A percentile compares a stretch with the other conserved stretches of the same genome.
Evolutionary conservation across 257 asterid genomes (phyloP).

Genomic region (Anisodus tanguticus): DNA sequence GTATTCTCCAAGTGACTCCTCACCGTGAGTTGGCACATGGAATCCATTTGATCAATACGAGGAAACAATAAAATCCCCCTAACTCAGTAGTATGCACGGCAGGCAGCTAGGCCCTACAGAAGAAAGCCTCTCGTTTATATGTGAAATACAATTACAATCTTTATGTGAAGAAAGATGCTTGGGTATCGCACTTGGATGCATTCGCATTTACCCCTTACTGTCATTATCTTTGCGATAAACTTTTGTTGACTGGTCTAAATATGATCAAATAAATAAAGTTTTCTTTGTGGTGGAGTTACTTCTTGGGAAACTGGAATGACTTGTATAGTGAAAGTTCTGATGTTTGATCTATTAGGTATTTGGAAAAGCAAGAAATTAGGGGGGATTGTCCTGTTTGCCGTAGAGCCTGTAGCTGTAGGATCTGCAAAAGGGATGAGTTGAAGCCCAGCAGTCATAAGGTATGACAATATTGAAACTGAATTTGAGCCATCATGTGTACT

Average conservation of each 20-base stretch:
- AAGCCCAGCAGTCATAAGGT: slow-evolving; percentile 62
- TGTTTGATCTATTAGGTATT: slow-evolving; percentile 50
- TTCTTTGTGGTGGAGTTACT: neutral
- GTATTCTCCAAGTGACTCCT: neutral
- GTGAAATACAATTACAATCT: neutral
- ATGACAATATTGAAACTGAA: slow-evolving; percentile 36
- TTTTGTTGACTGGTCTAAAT: neutral
- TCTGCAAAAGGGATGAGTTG: slow-evolving; percentile 59
- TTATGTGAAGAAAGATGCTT: neutral
- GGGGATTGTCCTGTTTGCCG: slow-evolving; percentile 79
- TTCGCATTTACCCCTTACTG: neutral
- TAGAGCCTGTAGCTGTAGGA: slow-evolving; percentile 72
- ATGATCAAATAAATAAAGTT: slow-evolving; percentile 14
- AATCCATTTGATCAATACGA: neutral
- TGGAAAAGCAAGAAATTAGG: slow-evolving; percentile 77
- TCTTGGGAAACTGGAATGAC: slow-evolving; percentile 16
- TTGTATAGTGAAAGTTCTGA: slow-evolving; percentile 24
- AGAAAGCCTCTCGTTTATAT: neutral
- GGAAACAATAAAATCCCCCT: slow-evolving; percentile 17
- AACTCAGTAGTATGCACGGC: neutral
- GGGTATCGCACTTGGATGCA: neutral
- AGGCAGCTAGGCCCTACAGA: neutral
- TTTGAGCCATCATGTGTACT: slow-evolving; percentile 17
- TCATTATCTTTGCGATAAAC: neutral
- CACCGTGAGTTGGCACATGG: slow-evolving; percentile 5